Evolutionary conservation across 2,329 filamentous ascomycete genomes (phyloP).

Genomic region (Tolypocladium amazonense): DNA sequence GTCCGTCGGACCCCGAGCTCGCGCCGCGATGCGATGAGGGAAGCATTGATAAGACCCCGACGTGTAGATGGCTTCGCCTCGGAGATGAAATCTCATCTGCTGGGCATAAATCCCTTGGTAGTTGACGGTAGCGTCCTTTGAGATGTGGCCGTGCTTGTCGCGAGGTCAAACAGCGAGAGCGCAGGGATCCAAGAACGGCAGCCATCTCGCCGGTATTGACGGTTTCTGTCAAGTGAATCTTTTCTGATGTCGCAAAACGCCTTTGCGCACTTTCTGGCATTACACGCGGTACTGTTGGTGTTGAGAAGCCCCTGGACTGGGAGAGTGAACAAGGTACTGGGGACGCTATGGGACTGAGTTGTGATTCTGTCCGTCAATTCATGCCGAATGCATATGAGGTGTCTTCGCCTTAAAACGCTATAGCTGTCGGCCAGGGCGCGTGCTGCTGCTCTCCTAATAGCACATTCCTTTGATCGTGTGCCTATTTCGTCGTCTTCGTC

Average conservation of each 20-base stretch:
- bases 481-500: too few species aligned
- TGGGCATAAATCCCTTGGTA: not conserved
- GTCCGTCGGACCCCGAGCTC: conserved; percentile 50
- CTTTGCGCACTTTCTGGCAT: conserved; percentile 30
- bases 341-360: too few species aligned
- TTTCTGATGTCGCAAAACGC: conserved; percentile 17
- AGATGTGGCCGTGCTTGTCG: conserved; percentile 62
- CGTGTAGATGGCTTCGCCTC: conserved; percentile 78
- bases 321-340: too few species aligned
- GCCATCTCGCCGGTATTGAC: too few species aligned
- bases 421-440: too few species aligned
- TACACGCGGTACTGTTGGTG: conserved; percentile 27
- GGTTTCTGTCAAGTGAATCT: conserved; percentile 5
- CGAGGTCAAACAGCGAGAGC: too few species aligned
- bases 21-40: conserved; percentile 63
- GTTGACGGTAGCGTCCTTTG: not conserved
- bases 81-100: conserved; percentile 38
- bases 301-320: conserved; percentile 21
- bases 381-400: too few species aligned
- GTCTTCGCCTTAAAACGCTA: too few species aligned
- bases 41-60: conserved; percentile 78
- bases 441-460: too few species aligned
- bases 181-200: too few species aligned
- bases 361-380: too few species aligned
- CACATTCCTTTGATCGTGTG: too few species aligned